Evolutionary conservation across 2,329 filamentous ascomycete species (phyloP), one percentile per base, ranked within the genome.

Genomic region (Alternaria hordeiaustralica): DNA sequence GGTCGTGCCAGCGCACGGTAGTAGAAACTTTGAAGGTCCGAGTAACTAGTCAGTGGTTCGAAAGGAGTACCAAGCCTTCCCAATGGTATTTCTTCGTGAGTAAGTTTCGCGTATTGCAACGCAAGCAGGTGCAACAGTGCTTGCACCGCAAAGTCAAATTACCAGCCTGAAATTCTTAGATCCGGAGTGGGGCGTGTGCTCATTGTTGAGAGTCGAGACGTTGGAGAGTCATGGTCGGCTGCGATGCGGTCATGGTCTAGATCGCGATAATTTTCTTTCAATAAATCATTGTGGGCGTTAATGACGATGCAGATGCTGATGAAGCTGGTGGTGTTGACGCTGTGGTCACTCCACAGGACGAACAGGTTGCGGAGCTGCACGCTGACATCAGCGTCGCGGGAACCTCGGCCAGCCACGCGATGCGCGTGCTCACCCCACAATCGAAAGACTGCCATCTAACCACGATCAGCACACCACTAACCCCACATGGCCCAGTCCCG

Each of bases 381-480:
- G 57, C 46, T 63, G 61, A 63, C 61, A 63, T 63, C 61, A 63
- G 51, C 50, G 36, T 30, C 36, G 33, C 58, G 45, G 56, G 44
- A 41, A 56, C 51, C 58, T 66, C 59, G 67, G 67, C 46, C 41
- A 51, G 50, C 57, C 62, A 61, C 59, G 57, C 56, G 58, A 64
- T 49, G 23, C 51, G 23, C 50, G 10, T 25, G 53, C 62, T 71
- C 67, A 71, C 68, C 67, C 68, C 68, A 71, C 68, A 66, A 65
- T 66, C 67, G 58, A 62, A 59, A 59, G 53, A 69, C 57, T 23
- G 26, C 60, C 68, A 61, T 64, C 64, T 61, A 60, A 61, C 63
- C 64, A 55, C 33, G 55, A 61, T 59, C 55, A 54, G 59, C 21
- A 60, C 28, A 63, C 53, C 60, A 60, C 71, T 73, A 74, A 71